Evolutionary conservation across 116 monocot genomes (phyloP), one percentile per base, ranked within the genome.

Genomic region (Papilionanthe hybrid): DNA sequence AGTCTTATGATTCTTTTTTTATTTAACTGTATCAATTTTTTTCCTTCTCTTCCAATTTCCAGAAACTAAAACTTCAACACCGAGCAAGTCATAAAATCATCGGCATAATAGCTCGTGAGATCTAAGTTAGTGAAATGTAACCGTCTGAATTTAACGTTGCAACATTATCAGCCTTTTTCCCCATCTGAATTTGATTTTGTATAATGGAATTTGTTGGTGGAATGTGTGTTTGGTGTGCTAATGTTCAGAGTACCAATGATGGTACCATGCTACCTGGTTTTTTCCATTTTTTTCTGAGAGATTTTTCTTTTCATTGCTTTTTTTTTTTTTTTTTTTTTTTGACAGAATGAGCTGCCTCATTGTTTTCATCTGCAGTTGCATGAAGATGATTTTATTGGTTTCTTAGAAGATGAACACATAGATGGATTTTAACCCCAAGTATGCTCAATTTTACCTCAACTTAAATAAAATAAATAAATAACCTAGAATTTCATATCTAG

Each of bases 321-420:
- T 42, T 11, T 75, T 57, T 75, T 57, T 27, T 7, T 63, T 50
- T n/a, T n/a, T 29, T 82, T 41, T 20, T 19, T 72, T 47, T 41
- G 11, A 49, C 55, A 25, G 18, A 72, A 60, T 25, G 47, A 19
- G 7, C 20, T 19, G 12, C 27, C 79, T 72, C 72, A 32, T 80
- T 32, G 6, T 50, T 68, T 76, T 17, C 88, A 96, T 93, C 55
- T 99, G 75, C 94, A 89, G 78, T 83, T 99, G 50, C 95, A 92
- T 84, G 93, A 82, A 44, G 99, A 95, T 77, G 99, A 99, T 69
- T 99, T 56, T 99, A 95, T 83, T 93, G 82, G 82, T 81, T 89
- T 4, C n/a, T 47, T 95, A 71, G 95, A 99, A 65, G 88, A 88
- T 82, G 82, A 82, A 20, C 74, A 78, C 75, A 81, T 37, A n/a